Percentiles rank a stretch among this genome's conserved stretches.
Evolutionary conservation across 1,284 basidiomycete species (phyloP).

Genomic region (Sporisorium graminicola): DNA sequence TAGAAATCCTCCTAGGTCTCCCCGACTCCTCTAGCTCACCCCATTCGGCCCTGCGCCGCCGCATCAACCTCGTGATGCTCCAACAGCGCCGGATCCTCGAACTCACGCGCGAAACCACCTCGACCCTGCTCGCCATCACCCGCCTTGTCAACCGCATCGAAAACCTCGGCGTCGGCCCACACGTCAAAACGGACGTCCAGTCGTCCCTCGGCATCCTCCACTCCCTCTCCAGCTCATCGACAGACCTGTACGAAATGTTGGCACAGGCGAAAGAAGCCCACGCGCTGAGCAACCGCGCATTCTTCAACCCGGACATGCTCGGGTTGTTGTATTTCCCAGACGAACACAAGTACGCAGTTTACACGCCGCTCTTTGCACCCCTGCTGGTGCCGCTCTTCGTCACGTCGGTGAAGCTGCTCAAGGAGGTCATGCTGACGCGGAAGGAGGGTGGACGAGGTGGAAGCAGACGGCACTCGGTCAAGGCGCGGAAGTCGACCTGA

Average conservation of each 20-base stretch:
- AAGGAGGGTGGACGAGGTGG: neutral
- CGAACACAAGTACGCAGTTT: slow-evolving; percentile 70
- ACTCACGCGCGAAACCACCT: slow-evolving; percentile 35
- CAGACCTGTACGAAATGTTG: slow-evolving; percentile 72
- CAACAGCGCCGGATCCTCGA: slow-evolving; percentile 53
- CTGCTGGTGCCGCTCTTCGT: slow-evolving; percentile 81
- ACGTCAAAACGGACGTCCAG: slow-evolving; percentile 49
- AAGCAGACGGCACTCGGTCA: neutral
- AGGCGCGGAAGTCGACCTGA: slow-evolving; percentile 5
- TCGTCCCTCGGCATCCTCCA: slow-evolving; percentile 23
- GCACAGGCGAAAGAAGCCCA: slow-evolving; percentile 78
- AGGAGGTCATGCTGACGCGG: neutral
- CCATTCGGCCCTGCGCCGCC: neutral
- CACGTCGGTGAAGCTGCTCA: slow-evolving; percentile 73
- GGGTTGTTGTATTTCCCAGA: slow-evolving; percentile 88
- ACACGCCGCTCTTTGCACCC: slow-evolving; percentile 69
- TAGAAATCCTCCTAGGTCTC: slow-evolving; percentile 83
- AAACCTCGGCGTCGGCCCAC: slow-evolving; percentile 59
- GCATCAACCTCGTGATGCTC: slow-evolving; percentile 28
- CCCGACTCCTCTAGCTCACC: neutral
- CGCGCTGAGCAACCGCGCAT: slow-evolving; percentile 84
- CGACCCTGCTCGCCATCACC: slow-evolving; percentile 60
- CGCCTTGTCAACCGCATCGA: slow-evolving; percentile 57
- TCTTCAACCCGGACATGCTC: slow-evolving; percentile 97
- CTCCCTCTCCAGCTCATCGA: slow-evolving; percentile 52